Evolutionary conservation across 1,284 basidiomycete species (phyloP).

Genomic region (Butyriboletus regius): DNA sequence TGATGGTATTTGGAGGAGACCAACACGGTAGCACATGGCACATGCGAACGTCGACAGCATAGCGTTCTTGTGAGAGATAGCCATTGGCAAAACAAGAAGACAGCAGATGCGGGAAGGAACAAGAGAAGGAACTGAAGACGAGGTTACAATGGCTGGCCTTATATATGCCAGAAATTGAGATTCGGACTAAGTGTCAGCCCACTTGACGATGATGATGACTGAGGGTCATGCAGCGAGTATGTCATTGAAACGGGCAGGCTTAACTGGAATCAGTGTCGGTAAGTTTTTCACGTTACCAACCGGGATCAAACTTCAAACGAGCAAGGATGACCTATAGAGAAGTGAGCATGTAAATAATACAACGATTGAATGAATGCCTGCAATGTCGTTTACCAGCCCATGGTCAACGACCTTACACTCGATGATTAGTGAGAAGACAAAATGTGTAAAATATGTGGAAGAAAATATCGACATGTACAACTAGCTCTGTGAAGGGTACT

Average conservation of each 20-base stretch:
- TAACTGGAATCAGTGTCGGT: not conserved
- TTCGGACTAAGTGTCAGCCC: constrained; percentile 4
- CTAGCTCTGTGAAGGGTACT: constrained; percentile 28
- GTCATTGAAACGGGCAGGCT: not conserved
- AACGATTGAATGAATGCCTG: not conserved
- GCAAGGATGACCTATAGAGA: not conserved
- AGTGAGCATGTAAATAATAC: not conserved
- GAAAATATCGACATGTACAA: constrained; percentile 12
- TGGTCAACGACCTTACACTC: constrained; percentile 5
- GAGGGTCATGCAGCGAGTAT: not conserved
- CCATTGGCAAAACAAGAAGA: constrained; percentile 9
- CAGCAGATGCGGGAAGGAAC: not conserved
- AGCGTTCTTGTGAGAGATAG: constrained; percentile 1
- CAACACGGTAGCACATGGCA: not conserved
- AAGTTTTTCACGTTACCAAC: not conserved
- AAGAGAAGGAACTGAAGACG: constrained; percentile 2
- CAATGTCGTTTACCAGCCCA: not conserved
- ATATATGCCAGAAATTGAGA: constrained; percentile 5
- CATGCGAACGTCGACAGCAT: constrained; percentile 1
- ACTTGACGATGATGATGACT: not conserved
- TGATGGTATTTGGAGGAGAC: not conserved
- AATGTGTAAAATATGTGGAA: constrained; percentile 6
- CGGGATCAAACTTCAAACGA: not conserved
- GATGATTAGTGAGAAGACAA: not conserved
- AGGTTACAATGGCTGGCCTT: constrained; percentile 2